These are phyloP conservation scores for Phycomyces nitens DNA, from an alignment of 192 early-diverging fungal genomes.

Conservation along the genomic window DNA sequence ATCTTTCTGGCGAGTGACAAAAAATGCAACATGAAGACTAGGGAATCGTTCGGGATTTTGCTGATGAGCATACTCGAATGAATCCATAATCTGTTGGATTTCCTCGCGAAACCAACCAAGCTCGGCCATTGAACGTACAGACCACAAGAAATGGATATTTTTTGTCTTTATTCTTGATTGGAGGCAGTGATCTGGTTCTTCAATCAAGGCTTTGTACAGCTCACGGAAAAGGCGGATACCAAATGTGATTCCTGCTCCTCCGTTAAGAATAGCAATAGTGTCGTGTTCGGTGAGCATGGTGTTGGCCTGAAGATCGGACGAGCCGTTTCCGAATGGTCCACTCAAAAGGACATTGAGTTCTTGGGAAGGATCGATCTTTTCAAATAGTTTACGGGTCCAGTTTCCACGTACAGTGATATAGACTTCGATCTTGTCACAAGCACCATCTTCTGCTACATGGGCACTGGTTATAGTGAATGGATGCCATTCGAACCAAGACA, in stretches of 20 bases:
- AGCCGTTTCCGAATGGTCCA: constrained; percentile 41
- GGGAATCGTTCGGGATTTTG: constrained; percentile 3
- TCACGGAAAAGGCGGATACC: constrained; percentile 41
- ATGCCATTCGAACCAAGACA: constrained; percentile 53
- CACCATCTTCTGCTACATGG: neutral
- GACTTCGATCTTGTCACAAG: constrained; percentile 22
- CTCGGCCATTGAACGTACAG: constrained; percentile 12
- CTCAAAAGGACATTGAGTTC: constrained; percentile 36
- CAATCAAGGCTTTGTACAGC: constrained; percentile 7
- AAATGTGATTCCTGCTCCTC: constrained; percentile 46
- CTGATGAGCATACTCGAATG: neutral
- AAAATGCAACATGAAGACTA: constrained; percentile 4
- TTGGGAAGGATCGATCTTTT: constrained; percentile 31
- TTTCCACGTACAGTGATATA: constrained; percentile 42
- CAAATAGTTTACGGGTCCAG: constrained; percentile 37
- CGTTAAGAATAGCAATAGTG: constrained; percentile 35
- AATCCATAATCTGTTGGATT: constrained; percentile 1
- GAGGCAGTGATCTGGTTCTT: neutral
- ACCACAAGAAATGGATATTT: constrained; percentile 25
- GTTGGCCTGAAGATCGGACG: constrained; percentile 3
- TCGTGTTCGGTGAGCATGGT: constrained; percentile 12
- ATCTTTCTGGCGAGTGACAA: neutral
- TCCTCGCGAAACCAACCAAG: constrained; percentile 27
- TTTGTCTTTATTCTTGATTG: neutral
- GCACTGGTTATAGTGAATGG: constrained; percentile 49